Conservation (phyloP, 164 flowering plant genomes). For the Nymphaea colorata region DNA sequence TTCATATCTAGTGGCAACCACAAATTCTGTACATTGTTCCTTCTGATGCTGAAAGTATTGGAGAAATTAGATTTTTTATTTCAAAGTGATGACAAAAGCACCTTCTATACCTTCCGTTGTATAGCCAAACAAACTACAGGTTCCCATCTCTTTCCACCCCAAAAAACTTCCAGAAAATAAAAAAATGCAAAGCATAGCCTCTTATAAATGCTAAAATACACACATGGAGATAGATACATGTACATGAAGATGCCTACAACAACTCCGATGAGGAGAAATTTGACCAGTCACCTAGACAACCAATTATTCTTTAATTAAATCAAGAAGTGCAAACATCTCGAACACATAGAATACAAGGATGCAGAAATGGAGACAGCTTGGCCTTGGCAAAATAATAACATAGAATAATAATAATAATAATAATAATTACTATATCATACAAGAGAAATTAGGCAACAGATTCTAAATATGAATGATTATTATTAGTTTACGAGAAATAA, state of each 20-base stretch:
- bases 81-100: no score
- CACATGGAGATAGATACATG: background rate
- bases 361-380: background rate
- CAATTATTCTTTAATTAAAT: background rate
- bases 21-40: no score
- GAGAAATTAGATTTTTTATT: no score
- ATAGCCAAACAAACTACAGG: no score
- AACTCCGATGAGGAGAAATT: background rate
- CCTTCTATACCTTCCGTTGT: no score
- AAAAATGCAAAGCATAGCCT: no score
- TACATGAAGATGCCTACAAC: background rate
- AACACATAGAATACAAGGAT: background rate
- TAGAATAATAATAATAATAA: no score
- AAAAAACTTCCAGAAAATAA: no score
- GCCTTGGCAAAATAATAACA: background rate
- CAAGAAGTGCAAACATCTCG: background rate
- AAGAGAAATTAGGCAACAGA: background rate
- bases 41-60: no score
- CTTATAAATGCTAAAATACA: no score
- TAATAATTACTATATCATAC: background rate
- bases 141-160: no score
- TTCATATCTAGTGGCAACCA: no score
- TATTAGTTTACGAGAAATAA: background rate
- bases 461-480: background rate
- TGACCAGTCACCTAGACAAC: background rate